Base-by-base conservation (phyloP, 2,329 filamentous ascomycete genomes). In the Colletotrichum somersetense region DNA sequence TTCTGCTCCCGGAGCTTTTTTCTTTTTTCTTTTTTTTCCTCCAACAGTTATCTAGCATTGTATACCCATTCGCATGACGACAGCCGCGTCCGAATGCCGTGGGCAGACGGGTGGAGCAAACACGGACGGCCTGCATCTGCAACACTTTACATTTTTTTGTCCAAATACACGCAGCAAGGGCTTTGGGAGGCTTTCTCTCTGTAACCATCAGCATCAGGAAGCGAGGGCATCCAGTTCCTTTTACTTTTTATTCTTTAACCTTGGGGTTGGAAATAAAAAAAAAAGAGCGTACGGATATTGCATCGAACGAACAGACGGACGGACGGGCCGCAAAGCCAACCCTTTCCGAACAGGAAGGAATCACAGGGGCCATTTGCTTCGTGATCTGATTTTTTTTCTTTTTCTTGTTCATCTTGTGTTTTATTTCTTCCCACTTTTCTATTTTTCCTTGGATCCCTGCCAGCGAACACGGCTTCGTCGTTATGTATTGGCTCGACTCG, bases 61-160 rank as follows among this genome's bases (percentile, higher is more conserved):
- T 65, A 72, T 69, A 69, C 55, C 59, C 52, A 55, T 69, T 72
- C 66, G 66, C 58, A 44, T 69, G 65, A 63, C 46, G 53, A 59
- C 53, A 69, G 58, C 63, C 59, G 66, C 69, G 63, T 61, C 46
- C 46, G 59, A 66, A 72, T 61, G 69, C 38, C 61, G 46, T 69
- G 59, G 58, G 16, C 33, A 30, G 57, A 33, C 20, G 53, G 53
- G 58, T n/a, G 44, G 40, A 56, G 58, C 64, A 57, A 52, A 61
- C 46, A 30, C 62, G 35, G 23, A 59, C 30, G 58, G 33, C 55
- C 66, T 58, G 59, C 58, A 57, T 69, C 65, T 42, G 58, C 42
- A 50, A 52, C 20, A 53, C 35, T 52, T 55, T 53, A 46, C 48
- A 4, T 35, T 55, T 52, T 62, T 55, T 30, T 26, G 53, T 69